Base-by-base conservation (phyloP, 169 alveolate species). In the Plasmodium gallinaceum region DNA sequence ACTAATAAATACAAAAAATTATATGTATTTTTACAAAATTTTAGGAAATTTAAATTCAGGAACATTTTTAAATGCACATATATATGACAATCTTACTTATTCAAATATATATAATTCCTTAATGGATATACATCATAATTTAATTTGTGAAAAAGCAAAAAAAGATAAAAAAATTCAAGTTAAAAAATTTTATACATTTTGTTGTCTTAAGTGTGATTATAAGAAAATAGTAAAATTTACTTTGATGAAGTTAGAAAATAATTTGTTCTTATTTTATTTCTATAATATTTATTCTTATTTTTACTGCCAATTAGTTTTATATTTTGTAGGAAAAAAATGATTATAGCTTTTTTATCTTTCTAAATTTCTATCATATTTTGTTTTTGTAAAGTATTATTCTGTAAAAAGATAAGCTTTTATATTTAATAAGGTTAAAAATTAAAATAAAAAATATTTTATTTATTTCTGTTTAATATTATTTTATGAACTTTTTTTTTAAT, bases 1-100 rank as follows among this genome's bases (percentile, higher is more conserved):
- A 42, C 91, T 66, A 66, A 83, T 83, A 68, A 66, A 83, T 83
- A 83, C 66, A 61, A 83, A 83, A 68, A 83, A 83, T 57, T 83
- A 51, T 83, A 32, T 20, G 10, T 83, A 83, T 37, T 66, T 83
- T 83, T 83, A 83, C 43, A 83, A 83, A 68, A 71, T 54, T 26
- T 24, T 83, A 61, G 91, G 91, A 83, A 83, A 83, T 57, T 16
- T 39, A 18, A 39, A 12, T 52, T 16, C 91, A 46, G 91, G 69
- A 68, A 83, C 91, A 7, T 52, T 43, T 83, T 68, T 83, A 57
- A 83, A 68, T 48, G 73, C 71, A 83, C 69, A 83, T 61, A 58
- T 83, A 57, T 42, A 68, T 42, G 83, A 68, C 32, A 83, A 54
- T 83, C 54, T 68, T 83, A 46, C 16, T 24, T 24, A 54, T 72